phyloP scores from a whole-genome alignment of 2,329 filamentous ascomycete genomes.

The Colletotrichum magnum region DNA sequence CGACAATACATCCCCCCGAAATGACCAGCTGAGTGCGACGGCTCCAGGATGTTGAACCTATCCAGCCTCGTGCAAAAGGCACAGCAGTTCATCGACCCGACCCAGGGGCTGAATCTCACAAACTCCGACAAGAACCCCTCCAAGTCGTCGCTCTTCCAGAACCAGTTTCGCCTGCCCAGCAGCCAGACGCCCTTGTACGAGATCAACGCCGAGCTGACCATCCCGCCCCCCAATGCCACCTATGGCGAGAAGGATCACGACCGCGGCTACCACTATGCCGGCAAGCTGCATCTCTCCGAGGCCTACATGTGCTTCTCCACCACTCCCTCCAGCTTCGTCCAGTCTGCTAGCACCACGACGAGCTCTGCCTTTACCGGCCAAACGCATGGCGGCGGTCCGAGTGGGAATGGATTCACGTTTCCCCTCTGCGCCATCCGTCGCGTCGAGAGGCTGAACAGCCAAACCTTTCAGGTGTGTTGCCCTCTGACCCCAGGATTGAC shows the following conservation, averaged over 20 bases:
- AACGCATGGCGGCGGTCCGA: slow-evolving; percentile 91
- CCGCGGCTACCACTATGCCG: slow-evolving; percentile 88
- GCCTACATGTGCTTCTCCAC: slow-evolving; percentile 97
- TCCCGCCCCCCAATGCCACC: slow-evolving; percentile 79
- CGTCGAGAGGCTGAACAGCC: slow-evolving; percentile 93
- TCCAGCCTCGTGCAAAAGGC: slow-evolving; percentile 94
- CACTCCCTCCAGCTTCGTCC: slow-evolving; percentile 87
- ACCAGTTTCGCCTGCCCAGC: slow-evolving; percentile 94
- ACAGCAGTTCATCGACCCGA: slow-evolving; percentile 93
- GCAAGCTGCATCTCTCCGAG: slow-evolving; percentile 94
- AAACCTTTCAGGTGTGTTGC: slow-evolving; percentile 79
- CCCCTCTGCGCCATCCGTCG: slow-evolving; percentile 92
- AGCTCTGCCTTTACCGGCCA: slow-evolving; percentile 92
- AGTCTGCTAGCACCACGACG: slow-evolving; percentile 82
- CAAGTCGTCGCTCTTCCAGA: slow-evolving; percentile 93
- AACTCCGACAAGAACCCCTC: slow-evolving; percentile 86
- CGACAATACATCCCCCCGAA: slow-evolving; percentile 44
- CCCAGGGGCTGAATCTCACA: slow-evolving; percentile 80
- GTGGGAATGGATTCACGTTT: slow-evolving; percentile 95
- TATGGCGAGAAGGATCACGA: slow-evolving; percentile 80
- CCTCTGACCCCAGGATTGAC: slow-evolving; percentile 9
- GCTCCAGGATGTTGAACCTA: slow-evolving; percentile 70
- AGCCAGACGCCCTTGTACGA: slow-evolving; percentile 95
- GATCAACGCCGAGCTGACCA: slow-evolving; percentile 95
- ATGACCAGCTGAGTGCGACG: slow-evolving; percentile 52